Conservation (phyloP, 1,284 basidiomycete genomes). For the Dichomitus squalens region DNA sequence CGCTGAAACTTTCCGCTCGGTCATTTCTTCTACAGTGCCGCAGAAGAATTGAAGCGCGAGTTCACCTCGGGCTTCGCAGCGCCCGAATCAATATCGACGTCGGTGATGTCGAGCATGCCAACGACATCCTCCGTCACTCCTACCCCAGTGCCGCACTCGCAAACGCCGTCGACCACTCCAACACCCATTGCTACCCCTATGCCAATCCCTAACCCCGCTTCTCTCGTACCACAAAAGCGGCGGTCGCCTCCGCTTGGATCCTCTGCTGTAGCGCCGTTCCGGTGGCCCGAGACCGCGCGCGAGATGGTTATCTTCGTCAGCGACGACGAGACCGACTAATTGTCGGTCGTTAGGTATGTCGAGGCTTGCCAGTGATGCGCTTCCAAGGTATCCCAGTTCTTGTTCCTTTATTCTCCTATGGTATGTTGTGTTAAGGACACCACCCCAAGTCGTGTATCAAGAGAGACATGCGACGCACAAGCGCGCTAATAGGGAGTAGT, state of each 20-base stretch:
- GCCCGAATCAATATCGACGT: background rate
- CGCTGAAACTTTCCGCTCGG: conserved; percentile 8
- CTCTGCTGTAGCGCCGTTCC: conserved; percentile 7
- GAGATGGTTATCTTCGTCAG: conserved; percentile 50
- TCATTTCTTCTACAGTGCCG: conserved; percentile 24
- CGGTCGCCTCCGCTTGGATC: conserved; percentile 1
- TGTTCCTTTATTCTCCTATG: background rate
- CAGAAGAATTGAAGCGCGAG: conserved; percentile 27
- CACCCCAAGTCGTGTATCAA: background rate
- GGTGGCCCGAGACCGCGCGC: conserved; percentile 46
- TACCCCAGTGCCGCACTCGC: conserved; percentile 10
- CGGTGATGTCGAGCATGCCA: conserved; percentile 8
- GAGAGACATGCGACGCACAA: background rate
- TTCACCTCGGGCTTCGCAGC: conserved; percentile 4
- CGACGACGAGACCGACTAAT: conserved; percentile 50
- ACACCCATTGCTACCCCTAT: background rate
- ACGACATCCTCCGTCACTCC: conserved; percentile 4
- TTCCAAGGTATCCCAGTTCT: background rate
- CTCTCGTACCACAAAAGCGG: background rate
- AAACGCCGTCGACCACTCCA: background rate
- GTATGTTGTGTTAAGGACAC: background rate
- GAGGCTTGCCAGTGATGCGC: background rate
- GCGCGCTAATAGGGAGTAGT: conserved; percentile 13
- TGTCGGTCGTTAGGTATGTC: conserved; percentile 15
- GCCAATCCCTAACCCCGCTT: background rate